phyloP scores from a whole-genome alignment of 495 filamentous ascomycete genomes.

The Aspergillus bridgeri region DNA sequence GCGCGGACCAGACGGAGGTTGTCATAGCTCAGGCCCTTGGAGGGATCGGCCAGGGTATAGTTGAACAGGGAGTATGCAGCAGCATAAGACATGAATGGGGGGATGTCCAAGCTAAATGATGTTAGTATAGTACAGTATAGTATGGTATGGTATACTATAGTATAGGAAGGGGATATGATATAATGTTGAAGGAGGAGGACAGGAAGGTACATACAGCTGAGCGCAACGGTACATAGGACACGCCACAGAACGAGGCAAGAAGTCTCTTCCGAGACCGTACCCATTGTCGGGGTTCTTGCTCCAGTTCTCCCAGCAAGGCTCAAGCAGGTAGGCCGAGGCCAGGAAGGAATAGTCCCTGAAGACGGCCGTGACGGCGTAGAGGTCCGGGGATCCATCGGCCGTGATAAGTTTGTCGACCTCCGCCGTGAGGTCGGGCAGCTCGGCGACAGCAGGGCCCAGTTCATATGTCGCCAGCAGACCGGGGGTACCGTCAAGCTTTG shows the following conservation, averaged over 20 bases:
- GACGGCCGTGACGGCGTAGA: constrained; percentile 73
- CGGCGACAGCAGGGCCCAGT: constrained; percentile 65
- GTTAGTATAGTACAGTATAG: constrained; percentile 6
- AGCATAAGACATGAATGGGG: constrained; percentile 94
- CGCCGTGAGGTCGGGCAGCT: constrained; percentile 71
- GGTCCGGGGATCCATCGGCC: constrained; percentile 50
- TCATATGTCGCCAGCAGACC: constrained; percentile 71
- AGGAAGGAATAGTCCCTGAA: constrained; percentile 91
- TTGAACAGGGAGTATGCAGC: constrained; percentile 90
- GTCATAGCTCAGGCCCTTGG: constrained; percentile 59
- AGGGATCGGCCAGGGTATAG: constrained; percentile 67
- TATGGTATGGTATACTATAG: constrained; percentile 4
- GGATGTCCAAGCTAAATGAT: constrained; percentile 37
- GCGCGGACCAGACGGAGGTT: constrained; percentile 85
- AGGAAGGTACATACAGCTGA: constrained; percentile 58
- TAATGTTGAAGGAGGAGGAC: background rate
- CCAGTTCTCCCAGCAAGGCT: constrained; percentile 80
- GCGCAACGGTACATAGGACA: constrained; percentile 75
- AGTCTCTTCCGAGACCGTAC: constrained; percentile 72
- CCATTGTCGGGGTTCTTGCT: constrained; percentile 57
- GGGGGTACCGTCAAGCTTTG: constrained; percentile 61
- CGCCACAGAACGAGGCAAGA: constrained; percentile 66
- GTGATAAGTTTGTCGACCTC: constrained; percentile 62
- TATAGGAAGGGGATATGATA: background rate
- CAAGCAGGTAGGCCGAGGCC: constrained; percentile 83